Percentiles rank a stretch among this genome's conserved stretches.
Conservation (phyloP, 2,329 filamentous ascomycete genomes). For the Metarhizium humberi region DNA sequence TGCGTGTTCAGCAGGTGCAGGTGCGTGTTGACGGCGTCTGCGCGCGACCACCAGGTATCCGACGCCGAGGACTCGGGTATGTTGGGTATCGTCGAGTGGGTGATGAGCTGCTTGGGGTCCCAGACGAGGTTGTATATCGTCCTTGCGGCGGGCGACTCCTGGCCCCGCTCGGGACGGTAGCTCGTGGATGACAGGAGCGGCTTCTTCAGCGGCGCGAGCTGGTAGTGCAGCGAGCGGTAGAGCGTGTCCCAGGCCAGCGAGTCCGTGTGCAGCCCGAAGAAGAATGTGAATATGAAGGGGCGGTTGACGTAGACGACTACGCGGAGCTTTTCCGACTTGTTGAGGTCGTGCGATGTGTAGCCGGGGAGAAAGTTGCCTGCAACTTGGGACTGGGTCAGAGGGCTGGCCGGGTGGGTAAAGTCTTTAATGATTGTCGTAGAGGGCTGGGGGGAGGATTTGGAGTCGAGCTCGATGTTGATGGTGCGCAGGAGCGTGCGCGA, state of each 20-base stretch:
- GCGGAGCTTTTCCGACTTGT: conserved; percentile 48
- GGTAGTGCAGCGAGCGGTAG: conserved; percentile 51
- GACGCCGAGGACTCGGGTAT: conserved; percentile 5
- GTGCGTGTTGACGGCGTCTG: conserved; percentile 57
- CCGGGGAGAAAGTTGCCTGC: conserved; percentile 23
- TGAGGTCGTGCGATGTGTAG: conserved; percentile 35
- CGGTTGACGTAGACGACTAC: conserved; percentile 65
- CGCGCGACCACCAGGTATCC: conserved; percentile 41
- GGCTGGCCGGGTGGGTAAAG: conserved; percentile 27
- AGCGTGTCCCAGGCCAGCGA: conserved; percentile 45
- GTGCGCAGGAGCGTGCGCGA: conserved; percentile 55
- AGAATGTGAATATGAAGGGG: conserved; percentile 69
- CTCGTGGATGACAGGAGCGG: conserved; percentile 46
- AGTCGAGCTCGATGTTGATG: conserved; percentile 55
- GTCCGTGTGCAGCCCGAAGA: conserved; percentile 53
- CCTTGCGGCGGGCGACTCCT: neutral
- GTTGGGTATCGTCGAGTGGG: conserved; percentile 5
- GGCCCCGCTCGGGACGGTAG: conserved; percentile 40
- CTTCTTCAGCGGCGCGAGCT: conserved; percentile 49
- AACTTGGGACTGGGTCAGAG: conserved; percentile 23
- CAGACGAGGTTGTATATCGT: conserved; percentile 54
- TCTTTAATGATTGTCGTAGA: conserved; percentile 37
- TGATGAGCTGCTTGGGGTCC: conserved; percentile 10
- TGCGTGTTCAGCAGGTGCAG: conserved; percentile 53
- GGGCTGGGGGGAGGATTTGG: conserved; percentile 24